phyloP scores from a whole-genome alignment of 352 stramenopile genomes.

The Labyrinthula sp. region DNA sequence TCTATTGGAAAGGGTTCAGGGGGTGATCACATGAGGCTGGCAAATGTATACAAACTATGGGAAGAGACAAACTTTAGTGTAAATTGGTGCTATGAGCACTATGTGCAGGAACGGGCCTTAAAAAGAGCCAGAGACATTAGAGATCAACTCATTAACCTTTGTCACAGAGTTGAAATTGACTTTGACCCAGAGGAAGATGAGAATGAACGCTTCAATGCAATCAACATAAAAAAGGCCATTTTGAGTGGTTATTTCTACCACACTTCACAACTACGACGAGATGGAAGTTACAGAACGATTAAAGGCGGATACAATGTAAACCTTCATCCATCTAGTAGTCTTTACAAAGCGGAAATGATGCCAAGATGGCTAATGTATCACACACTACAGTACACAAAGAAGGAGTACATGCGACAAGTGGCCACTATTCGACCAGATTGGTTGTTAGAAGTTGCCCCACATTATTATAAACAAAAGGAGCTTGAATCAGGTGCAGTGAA shows the following conservation, averaged over 20 bases:
- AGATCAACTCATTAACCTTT: constrained; percentile 94
- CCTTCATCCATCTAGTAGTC: constrained; percentile 93
- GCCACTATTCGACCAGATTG: constrained; percentile 87
- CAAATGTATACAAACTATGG: constrained; percentile 94
- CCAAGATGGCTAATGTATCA: constrained; percentile 87
- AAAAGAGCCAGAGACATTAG: constrained; percentile 91
- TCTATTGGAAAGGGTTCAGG: constrained; percentile 59
- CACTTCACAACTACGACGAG: constrained; percentile 76
- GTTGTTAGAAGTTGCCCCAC: constrained; percentile 91
- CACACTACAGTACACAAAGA: constrained; percentile 93
- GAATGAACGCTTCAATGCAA: too few species aligned
- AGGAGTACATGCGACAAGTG: constrained; percentile 91
- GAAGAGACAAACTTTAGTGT: constrained; percentile 86
- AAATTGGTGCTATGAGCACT: constrained; percentile 82
- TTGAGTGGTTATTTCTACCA: constrained; percentile 99
- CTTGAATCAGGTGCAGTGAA: constrained; percentile 55
- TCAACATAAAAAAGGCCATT: constrained; percentile 88
- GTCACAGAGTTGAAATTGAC: constrained; percentile 89
- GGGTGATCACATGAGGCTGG: constrained; percentile 85
- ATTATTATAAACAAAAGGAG: constrained; percentile 96
- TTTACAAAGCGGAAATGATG: constrained; percentile 55
- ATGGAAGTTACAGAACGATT: constrained; percentile 87
- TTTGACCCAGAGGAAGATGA: constrained; percentile 65
- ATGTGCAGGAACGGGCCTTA: constrained; percentile 85
- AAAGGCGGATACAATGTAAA: constrained; percentile 88